A percentile compares a stretch with the other conserved stretches of the same genome.
These are phyloP conservation scores for Clausena lansium DNA, from an alignment of 345 rosid genomes.

Conservation along the genomic window DNA sequence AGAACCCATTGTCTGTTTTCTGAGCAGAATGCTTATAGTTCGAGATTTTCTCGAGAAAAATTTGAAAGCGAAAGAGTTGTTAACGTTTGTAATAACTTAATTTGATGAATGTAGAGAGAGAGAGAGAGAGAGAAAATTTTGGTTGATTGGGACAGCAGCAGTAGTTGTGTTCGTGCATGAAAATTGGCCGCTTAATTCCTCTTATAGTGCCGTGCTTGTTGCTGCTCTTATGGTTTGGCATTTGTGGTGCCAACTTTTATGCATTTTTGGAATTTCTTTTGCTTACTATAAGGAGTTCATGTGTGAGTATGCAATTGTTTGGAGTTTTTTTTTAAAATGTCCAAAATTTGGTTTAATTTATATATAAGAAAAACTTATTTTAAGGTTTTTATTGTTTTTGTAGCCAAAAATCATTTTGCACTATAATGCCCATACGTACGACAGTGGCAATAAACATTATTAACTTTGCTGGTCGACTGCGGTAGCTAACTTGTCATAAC, in stretches of 20 bases:
- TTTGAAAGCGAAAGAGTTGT: neutral
- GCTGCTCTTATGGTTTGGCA: conserved; percentile 1
- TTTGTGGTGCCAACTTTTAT: conserved; percentile 10
- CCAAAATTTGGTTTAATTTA: neutral
- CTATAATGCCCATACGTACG: too few relatives aligned
- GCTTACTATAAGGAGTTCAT: neutral
- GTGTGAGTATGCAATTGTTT: neutral
- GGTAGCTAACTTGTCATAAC: too few relatives aligned
- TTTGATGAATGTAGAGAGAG: neutral
- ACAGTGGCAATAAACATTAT: too few relatives aligned
- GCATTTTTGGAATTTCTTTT: neutral
- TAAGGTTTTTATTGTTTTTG: too few relatives aligned
- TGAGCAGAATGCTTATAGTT: neutral
- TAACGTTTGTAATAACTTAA: neutral
- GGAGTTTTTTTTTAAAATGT: too few relatives aligned
- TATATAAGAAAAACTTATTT: too few relatives aligned
- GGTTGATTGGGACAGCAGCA: neutral
- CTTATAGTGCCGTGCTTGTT: neutral
- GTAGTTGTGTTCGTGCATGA: conserved; percentile 14
- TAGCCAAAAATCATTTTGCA: too few relatives aligned
- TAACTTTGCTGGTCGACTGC: too few relatives aligned
- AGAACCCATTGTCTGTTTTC: conserved; percentile 19
- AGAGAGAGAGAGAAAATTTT: neutral
- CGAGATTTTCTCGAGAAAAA: neutral
- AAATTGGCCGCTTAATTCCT: conserved; percentile 10